phyloP scores from a whole-genome alignment of 176 grass and related monocot genomes.

The Oryza officinalis region DNA sequence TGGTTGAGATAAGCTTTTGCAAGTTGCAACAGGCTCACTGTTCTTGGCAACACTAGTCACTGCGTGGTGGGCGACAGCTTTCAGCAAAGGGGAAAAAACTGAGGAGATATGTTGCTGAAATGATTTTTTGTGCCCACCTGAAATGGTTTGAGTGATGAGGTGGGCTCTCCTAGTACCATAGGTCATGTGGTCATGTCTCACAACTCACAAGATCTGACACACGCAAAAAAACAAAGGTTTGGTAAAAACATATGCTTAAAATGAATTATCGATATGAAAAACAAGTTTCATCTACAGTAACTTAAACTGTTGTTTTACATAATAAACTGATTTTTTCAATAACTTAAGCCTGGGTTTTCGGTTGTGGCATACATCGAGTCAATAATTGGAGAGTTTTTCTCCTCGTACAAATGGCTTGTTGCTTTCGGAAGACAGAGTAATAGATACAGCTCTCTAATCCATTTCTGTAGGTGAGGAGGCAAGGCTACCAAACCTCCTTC shows the following conservation, averaged over 20 bases:
- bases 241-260: neutral
- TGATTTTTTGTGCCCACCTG: neutral
- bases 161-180: neutral
- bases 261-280: neutral
- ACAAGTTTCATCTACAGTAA: neutral
- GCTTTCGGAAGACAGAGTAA: constrained; percentile 19
- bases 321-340: too few species aligned
- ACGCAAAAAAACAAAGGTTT: neutral
- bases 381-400: neutral
- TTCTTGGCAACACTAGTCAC: neutral
- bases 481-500: constrained; percentile 3
- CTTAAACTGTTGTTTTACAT: too few species aligned
- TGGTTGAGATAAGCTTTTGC: neutral
- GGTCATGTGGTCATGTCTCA: neutral
- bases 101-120: neutral
- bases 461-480: constrained; percentile 25
- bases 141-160: constrained; percentile 1
- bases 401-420: neutral
- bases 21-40: neutral
- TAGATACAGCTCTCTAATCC: constrained; percentile 2
- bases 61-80: neutral
- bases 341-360: neutral
- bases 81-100: neutral
- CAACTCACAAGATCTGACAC: neutral
- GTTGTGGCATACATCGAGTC: neutral